These are phyloP conservation scores for Myxozyma neotropica DNA, from an alignment of 805 yeast genomes.

Conservation along the genomic window DNA sequence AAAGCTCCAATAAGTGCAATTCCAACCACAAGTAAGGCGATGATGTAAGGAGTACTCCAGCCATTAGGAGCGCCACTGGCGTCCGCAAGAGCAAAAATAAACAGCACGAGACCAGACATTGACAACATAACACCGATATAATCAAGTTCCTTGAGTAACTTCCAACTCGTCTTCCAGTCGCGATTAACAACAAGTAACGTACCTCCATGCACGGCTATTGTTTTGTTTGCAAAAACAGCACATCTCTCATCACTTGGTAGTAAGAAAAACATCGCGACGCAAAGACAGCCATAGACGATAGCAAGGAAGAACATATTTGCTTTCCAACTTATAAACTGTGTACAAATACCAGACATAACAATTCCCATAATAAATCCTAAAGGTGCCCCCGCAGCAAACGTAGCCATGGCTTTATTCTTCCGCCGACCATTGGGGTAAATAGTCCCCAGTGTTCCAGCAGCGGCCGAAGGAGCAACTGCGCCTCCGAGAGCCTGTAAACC, in stretches of 20 bases:
- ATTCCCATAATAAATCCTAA: conserved; percentile 51
- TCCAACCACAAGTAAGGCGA: conserved; percentile 50
- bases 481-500: conserved; percentile 50
- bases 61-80: conserved; percentile 46
- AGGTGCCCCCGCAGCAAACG: conserved; percentile 54
- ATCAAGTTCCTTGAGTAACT: conserved; percentile 46
- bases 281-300: conserved; percentile 43
- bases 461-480: conserved; percentile 52
- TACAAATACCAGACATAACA: conserved; percentile 50
- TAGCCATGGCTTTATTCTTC: conserved; percentile 37
- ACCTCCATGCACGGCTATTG: conserved; percentile 31
- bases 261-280: conserved; percentile 38
- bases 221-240: conserved; percentile 8
- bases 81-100: conserved; percentile 51
- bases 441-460: conserved; percentile 50
- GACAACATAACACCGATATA: conserved; percentile 51
- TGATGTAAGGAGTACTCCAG: conserved; percentile 53
- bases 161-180: conserved; percentile 40
- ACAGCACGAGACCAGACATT: conserved; percentile 47
- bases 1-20: conserved; percentile 43
- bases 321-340: conserved; percentile 47
- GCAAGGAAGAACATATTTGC: conserved; percentile 48
- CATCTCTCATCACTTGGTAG: conserved; percentile 46
- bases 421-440: conserved; percentile 38
- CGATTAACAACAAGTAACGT: conserved; percentile 44